Evolutionary conservation across 352 stramenopile species (phyloP), one percentile per base, ranked within the genome.

Genomic region (Pythium guiyangense): DNA sequence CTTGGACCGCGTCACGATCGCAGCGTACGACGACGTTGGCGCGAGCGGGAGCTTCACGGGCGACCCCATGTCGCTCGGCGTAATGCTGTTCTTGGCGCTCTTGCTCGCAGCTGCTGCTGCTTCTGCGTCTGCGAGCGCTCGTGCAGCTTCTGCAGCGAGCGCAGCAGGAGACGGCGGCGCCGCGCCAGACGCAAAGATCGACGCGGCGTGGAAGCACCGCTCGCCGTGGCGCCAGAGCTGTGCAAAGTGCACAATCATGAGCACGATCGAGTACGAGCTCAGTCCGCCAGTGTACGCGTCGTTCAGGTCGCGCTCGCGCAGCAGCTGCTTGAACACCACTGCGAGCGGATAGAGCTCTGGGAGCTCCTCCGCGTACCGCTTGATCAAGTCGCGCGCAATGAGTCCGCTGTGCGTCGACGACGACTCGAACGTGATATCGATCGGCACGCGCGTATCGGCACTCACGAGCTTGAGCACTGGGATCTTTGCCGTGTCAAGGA

Each of bases 241-340:
- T 42, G 79, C 85, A 27, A 93, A 93, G 59, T 93, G 84, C 52
- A 95, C 85, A 54, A 97, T 81, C 90, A 97, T 97, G 9, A 97
- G 72, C 54, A 96, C 86, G n/a, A 97, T 70, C 26, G 88, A 95
- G 66, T 97, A 97, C 51, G 85, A 96, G 55, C 86, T 96, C 5
- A 97, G 69, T 1, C 90, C 90, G 40, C 90, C 90, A 0, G 86
- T 96, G 64, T 96, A 97, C 10, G 87, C 85, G 61, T 97, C 88
- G 60, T 97, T 97, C 12, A 97, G 68, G 40, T 91, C 85, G 17
- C 90, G 84, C 60, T 92, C 86, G 11, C 86, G 83, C 43, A 97
- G 70, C 18, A 97, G 64, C 52, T 96, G 85, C 72, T 97, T 97
- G 52, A 97, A 87, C 3, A 97, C 77, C 52, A 97, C 84, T 0